phyloP scores from a whole-genome alignment of 352 stramenopile species.

The Pythium sp. region DNA sequence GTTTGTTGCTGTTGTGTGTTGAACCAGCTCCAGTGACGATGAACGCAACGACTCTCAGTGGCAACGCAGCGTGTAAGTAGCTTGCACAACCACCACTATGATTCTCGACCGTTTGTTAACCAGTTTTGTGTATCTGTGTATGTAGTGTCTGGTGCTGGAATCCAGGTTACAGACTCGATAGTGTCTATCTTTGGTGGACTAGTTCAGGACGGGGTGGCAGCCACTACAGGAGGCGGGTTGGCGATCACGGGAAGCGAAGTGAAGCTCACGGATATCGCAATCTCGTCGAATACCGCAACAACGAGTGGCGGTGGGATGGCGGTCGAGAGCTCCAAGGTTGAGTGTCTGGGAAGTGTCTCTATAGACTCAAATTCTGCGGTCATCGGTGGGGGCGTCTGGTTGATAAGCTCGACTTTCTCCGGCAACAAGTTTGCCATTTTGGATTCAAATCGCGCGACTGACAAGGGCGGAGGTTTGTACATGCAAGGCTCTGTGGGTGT shows the following conservation, averaged over 20 bases:
- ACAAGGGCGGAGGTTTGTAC: constrained; percentile 17
- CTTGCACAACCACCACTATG: neutral
- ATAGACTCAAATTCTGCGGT: constrained; percentile 13
- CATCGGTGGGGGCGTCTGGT: constrained; percentile 9
- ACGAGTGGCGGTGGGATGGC: constrained; percentile 14
- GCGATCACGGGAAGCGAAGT: constrained; percentile 10
- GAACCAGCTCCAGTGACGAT: neutral
- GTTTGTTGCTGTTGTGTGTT: neutral
- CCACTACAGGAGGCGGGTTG: constrained; percentile 8
- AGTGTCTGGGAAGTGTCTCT: neutral
- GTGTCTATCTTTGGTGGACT: constrained; percentile 16
- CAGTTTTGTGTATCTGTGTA: neutral
- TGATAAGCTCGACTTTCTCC: constrained; percentile 10
- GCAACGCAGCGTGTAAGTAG: constrained; percentile 30
- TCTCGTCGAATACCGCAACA: constrained; percentile 16
- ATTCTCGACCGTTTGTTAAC: neutral
- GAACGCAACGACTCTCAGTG: constrained; percentile 1
- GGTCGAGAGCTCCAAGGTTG: constrained; percentile 11
- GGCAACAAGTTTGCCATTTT: constrained; percentile 10
- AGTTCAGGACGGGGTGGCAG: constrained; percentile 5
- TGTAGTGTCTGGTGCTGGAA: constrained; percentile 29
- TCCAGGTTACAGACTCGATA: constrained; percentile 23
- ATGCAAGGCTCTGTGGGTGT: neutral
- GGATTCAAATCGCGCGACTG: constrained; percentile 3
- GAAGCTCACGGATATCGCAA: neutral